Conservation (phyloP, 2,329 filamentous ascomycete genomes). For the Bipolaris cookei region DNA sequence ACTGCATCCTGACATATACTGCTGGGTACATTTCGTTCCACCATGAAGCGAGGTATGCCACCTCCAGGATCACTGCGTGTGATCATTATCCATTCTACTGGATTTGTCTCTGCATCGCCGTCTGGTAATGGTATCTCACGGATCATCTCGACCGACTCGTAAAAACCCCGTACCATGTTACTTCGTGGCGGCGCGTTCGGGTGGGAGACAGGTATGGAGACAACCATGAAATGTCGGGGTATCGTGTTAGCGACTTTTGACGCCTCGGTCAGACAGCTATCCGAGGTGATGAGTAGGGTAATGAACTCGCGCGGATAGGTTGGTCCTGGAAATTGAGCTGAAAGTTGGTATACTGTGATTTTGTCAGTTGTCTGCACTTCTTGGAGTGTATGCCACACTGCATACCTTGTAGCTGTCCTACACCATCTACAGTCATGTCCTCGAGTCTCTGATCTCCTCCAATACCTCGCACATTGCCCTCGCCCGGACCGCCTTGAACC, state of each 20-base stretch:
- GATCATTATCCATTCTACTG: constrained; percentile 92
- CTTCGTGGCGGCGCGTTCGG: constrained; percentile 71
- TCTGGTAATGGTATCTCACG: constrained; percentile 72
- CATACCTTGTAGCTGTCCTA: constrained; percentile 69
- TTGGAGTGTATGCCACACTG: constrained; percentile 51
- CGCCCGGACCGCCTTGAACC: constrained; percentile 71
- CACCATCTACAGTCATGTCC: constrained; percentile 62
- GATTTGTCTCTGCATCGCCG: constrained; percentile 62
- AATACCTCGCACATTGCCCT: constrained; percentile 81
- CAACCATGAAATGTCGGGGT: constrained; percentile 79
- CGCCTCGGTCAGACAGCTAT: constrained; percentile 57
- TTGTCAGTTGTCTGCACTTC: constrained; percentile 7
- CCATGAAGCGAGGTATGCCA: constrained; percentile 85
- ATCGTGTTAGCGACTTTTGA: constrained; percentile 50
- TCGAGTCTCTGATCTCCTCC: constrained; percentile 79
- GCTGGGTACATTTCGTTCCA: constrained; percentile 84
- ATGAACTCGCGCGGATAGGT: constrained; percentile 89
- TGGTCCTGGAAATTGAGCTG: constrained; percentile 87
- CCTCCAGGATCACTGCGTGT: constrained; percentile 88
- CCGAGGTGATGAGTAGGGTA: constrained; percentile 74
- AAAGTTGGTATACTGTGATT: constrained; percentile 77
- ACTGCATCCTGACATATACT: constrained; percentile 79
- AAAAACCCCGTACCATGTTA: constrained; percentile 82
- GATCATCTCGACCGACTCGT: constrained; percentile 91
- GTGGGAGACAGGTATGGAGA: constrained; percentile 84